Evolutionary conservation across 2,329 filamentous ascomycete genomes (phyloP), one percentile per base, ranked within the genome.

Genomic region (Thelonectria discophora): DNA sequence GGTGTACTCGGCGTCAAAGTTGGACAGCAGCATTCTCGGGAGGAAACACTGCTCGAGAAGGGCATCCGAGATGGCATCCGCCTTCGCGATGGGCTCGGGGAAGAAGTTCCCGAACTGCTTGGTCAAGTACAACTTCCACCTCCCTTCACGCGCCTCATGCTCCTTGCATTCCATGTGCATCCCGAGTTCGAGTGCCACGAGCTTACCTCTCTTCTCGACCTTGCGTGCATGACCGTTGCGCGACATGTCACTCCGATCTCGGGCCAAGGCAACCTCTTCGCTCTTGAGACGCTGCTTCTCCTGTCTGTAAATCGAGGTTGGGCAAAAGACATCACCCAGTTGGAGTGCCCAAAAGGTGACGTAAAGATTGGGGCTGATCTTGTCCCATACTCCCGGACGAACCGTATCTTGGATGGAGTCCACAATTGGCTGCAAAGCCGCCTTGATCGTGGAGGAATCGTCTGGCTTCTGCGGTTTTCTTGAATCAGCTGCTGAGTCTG

Each of bases 261-360:
- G 88, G 68, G 86, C 87, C 57, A 95, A 82, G 1, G 88, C 84
- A 34, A 87, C 82, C 49, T 90, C 85, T 71, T 90, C 88, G 57
- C 86, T 87, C 67, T 89, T 86, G 20, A 93, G 81, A 9, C 88
- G 84, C 18, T 87, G 86, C 37, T 89, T 88, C 73, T 96, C 93
- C 15, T 88, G 85, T 49, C 91, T 85, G 74, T 99, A 99, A 62
- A 90, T 91, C 34, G 88, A 84, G 63, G 87, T 87, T 1, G 92
- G 91, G 65, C 94, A 88, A 58, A 87, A 86, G 59, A 97, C 82
- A 74, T 99, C 94, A 47, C 91, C 88, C 3, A 96, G 84, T 27
- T 93, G 89, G 12, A 97, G 82, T 52, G 94, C 90, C 95, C 95
- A 99, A 78, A 99, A 99, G 0, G 91, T 91, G 45, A 91, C 87